Evolutionary conservation across 2,329 filamentous ascomycete species (phyloP).

Genomic region (Aspergillus calidoustus): DNA sequence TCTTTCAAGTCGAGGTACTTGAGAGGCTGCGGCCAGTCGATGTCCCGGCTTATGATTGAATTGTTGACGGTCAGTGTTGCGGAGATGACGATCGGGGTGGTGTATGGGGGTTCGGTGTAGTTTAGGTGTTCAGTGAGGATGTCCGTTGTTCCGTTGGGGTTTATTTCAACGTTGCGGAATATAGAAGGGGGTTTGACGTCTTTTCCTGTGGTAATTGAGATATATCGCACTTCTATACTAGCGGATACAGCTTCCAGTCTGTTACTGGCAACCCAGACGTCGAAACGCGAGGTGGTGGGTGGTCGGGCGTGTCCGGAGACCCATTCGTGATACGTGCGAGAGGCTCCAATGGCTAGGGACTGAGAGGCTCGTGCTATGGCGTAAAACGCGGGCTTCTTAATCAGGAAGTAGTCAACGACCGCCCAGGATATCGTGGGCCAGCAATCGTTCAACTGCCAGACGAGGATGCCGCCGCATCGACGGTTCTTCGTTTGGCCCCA

Average conservation of each 20-base stretch:
- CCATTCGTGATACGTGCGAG: slow-evolving; percentile 63
- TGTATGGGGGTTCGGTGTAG: slow-evolving; percentile 40
- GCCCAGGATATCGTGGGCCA: slow-evolving; percentile 68
- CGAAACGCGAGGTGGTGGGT: slow-evolving; percentile 56
- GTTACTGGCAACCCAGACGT: slow-evolving; percentile 61
- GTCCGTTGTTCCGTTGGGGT: slow-evolving; percentile 61
- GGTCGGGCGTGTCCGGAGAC: slow-evolving; percentile 62
- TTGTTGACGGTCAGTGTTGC: slow-evolving; percentile 58
- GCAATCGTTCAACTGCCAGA: slow-evolving; percentile 56
- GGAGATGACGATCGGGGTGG: slow-evolving; percentile 57
- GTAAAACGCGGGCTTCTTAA: slow-evolving; percentile 66
- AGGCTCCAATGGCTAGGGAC: slow-evolving; percentile 61
- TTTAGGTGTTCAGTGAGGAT: slow-evolving; percentile 57
- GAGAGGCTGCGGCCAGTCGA: slow-evolving; percentile 65
- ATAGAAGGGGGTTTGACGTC: slow-evolving; percentile 55
- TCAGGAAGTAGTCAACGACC: slow-evolving; percentile 64
- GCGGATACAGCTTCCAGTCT: slow-evolving; percentile 35
- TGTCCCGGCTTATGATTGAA: slow-evolving; percentile 56
- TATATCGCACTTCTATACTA: slow-evolving; percentile 51
- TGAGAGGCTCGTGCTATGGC: slow-evolving; percentile 62
- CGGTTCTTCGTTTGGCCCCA: slow-evolving; percentile 46
- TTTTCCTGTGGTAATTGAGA: slow-evolving; percentile 58
- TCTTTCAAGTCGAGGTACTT: slow-evolving; percentile 61
- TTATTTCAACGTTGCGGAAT: slow-evolving; percentile 49
- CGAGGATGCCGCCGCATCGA: slow-evolving; percentile 51